A percentile compares a stretch with the other conserved stretches of the same genome.
Evolutionary conservation across 441 rosid species (phyloP).

Genomic region (Syzygium malaccense): DNA sequence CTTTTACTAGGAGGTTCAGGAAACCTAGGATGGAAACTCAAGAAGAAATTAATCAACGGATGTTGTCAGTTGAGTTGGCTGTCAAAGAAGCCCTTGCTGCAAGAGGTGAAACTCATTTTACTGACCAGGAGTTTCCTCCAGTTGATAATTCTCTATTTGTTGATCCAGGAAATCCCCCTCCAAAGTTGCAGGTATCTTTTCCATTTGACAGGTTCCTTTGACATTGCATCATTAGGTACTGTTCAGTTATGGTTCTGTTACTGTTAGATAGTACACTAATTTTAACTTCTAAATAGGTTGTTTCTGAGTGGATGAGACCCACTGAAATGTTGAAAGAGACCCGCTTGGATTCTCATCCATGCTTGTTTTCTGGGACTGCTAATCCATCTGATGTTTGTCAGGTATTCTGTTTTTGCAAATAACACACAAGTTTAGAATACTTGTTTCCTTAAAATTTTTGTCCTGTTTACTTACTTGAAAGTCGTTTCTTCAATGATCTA

Average conservation of each 20-base stretch:
- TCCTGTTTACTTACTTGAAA: constrained; percentile 2
- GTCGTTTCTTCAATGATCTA: neutral
- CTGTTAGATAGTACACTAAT: neutral
- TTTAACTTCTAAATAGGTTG: constrained; percentile 48
- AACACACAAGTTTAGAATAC: neutral
- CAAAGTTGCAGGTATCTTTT: constrained; percentile 78
- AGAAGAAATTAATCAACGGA: constrained; percentile 93
- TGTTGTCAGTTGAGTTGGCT: constrained; percentile 98
- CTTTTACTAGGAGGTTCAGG: constrained; percentile 91
- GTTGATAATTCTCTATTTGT: constrained; percentile 82
- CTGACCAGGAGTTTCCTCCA: constrained; percentile 99
- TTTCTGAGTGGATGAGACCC: constrained; percentile 98
- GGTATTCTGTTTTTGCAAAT: constrained; percentile 34
- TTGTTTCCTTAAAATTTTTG: neutral
- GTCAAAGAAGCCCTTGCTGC: constrained; percentile 95
- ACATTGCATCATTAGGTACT: neutral
- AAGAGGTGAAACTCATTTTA: constrained; percentile 79
- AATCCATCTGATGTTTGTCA: constrained; percentile 99
- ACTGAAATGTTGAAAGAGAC: constrained; percentile 70
- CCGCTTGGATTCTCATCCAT: constrained; percentile 54
- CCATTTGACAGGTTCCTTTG: neutral
- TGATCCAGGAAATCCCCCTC: constrained; percentile 79
- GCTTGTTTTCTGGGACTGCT: constrained; percentile 91
- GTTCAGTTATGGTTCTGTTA: neutral
- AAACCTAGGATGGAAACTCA: constrained; percentile 95